These are phyloP conservation scores for Fusarium udum DNA, from an alignment of 2,329 filamentous ascomycete genomes.

Conservation along the genomic window DNA sequence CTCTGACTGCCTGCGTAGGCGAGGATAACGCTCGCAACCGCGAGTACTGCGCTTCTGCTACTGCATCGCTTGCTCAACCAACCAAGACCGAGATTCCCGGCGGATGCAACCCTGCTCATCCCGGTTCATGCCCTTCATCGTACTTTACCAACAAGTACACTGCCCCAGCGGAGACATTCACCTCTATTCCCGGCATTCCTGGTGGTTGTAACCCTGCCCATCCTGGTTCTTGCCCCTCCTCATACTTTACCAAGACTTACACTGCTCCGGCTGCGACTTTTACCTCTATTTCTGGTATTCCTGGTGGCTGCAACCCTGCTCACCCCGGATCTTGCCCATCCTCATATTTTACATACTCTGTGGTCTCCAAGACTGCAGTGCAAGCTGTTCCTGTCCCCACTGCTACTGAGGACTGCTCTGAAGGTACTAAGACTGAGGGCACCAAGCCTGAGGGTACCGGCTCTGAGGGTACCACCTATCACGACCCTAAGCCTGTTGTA, in stretches of 20 bases:
- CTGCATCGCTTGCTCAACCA: conserved; percentile 2
- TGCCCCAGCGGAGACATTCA: background rate
- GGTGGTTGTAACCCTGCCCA: conserved; percentile 27
- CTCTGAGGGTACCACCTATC: background rate
- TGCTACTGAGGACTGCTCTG: background rate
- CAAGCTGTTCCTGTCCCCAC: background rate
- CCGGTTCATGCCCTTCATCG: background rate
- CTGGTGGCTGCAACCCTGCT: conserved; percentile 21
- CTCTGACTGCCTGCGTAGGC: background rate
- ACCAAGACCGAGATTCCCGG: conserved; percentile 15
- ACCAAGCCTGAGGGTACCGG: background rate
- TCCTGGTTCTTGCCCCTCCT: conserved; percentile 17
- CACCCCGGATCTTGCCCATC: conserved; percentile 22
- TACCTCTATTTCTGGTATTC: background rate
- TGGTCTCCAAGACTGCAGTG: background rate
- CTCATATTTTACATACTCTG: conserved; percentile 2
- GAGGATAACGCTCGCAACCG: background rate
- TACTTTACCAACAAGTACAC: background rate
- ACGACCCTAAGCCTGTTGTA: conserved; percentile 5
- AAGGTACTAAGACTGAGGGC: background rate
- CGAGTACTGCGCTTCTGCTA: conserved; percentile 2
- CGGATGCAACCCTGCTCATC: background rate
- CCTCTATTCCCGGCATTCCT: conserved; percentile 10
- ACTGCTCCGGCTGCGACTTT: background rate
- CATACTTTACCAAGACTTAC: background rate